Evolutionary conservation across 2,329 filamentous ascomycete species (phyloP).

Genomic region (Aspergillus sergii): DNA sequence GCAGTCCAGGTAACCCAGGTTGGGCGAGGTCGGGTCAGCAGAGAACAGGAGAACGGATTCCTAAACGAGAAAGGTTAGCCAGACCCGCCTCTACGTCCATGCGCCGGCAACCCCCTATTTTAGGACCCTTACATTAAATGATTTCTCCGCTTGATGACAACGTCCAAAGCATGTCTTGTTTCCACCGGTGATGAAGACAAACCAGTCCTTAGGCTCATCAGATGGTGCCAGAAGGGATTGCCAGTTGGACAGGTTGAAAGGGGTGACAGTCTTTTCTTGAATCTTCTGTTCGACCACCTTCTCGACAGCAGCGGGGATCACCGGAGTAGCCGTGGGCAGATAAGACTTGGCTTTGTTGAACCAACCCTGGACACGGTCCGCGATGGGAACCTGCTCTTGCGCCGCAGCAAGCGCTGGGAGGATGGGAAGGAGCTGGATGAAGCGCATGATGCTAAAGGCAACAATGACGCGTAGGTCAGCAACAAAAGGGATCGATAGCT

Average conservation of each 20-base stretch:
- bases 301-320: slow-evolving; percentile 34
- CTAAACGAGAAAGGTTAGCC: slow-evolving; percentile 33
- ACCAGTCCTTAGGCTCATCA: slow-evolving; percentile 54
- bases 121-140: slow-evolving; percentile 48
- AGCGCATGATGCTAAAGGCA: slow-evolving; percentile 51
- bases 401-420: slow-evolving; percentile 55
- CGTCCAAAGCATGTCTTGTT: slow-evolving; percentile 66
- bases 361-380: slow-evolving; percentile 49
- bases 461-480: slow-evolving; percentile 24
- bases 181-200: slow-evolving; percentile 64
- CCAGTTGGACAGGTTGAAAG: slow-evolving; percentile 61
- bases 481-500: slow-evolving; percentile 5
- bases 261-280: slow-evolving; percentile 53
- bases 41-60: slow-evolving; percentile 57
- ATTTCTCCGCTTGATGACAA: slow-evolving; percentile 57
- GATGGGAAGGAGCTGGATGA: slow-evolving; percentile 54
- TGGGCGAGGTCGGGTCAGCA: slow-evolving; percentile 56
- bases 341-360: slow-evolving; percentile 57
- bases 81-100: slow-evolving; percentile 15
- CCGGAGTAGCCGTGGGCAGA: slow-evolving; percentile 52
- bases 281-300: slow-evolving; percentile 52
- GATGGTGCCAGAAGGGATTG: slow-evolving; percentile 52
- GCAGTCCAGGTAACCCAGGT: slow-evolving; percentile 62
- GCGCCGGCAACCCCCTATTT: slow-evolving; percentile 8
- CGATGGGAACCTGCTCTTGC: slow-evolving; percentile 60